Evolutionary conservation across 257 asterid species (phyloP).

Genomic region (Fraxinus pennsylvanica): DNA sequence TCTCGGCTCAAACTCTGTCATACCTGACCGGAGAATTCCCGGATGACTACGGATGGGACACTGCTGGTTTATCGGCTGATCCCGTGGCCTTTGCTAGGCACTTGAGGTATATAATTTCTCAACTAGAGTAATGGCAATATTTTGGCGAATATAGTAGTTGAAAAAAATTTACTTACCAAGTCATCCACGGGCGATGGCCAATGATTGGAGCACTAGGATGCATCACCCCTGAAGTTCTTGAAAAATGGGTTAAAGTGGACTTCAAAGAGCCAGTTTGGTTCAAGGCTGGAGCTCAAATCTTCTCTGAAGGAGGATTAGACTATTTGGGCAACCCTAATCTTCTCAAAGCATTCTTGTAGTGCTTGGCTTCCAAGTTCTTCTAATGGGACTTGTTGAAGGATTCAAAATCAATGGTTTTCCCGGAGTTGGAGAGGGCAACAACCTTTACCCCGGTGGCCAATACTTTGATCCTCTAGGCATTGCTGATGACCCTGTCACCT

Average conservation of each 20-base stretch:
- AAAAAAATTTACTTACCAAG: constrained; percentile 31
- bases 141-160: neutral
- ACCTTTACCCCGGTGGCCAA: constrained; percentile 84
- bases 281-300: constrained; percentile 82
- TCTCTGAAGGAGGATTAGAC: constrained; percentile 76
- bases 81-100: constrained; percentile 84
- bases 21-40: constrained; percentile 84
- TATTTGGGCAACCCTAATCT: constrained; percentile 78
- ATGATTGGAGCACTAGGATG: constrained; percentile 81
- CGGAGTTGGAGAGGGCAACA: constrained; percentile 82
- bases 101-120: constrained; percentile 53
- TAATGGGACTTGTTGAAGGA: constrained; percentile 85
- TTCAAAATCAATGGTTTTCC: constrained; percentile 72
- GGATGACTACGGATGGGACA: constrained; percentile 92
- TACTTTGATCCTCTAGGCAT: constrained; percentile 80
- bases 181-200: constrained; percentile 79
- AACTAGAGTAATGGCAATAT: neutral
- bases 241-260: constrained; percentile 50
- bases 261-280: constrained; percentile 87
- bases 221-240: constrained; percentile 76
- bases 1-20: constrained; percentile 85
- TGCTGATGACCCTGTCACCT: constrained; percentile 68
- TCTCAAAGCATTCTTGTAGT: constrained; percentile 79
- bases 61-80: constrained; percentile 86
- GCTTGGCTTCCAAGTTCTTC: constrained; percentile 72